Conservation (phyloP, 805 yeast genomes). For the Scheffersomyces amazonensis region DNA sequence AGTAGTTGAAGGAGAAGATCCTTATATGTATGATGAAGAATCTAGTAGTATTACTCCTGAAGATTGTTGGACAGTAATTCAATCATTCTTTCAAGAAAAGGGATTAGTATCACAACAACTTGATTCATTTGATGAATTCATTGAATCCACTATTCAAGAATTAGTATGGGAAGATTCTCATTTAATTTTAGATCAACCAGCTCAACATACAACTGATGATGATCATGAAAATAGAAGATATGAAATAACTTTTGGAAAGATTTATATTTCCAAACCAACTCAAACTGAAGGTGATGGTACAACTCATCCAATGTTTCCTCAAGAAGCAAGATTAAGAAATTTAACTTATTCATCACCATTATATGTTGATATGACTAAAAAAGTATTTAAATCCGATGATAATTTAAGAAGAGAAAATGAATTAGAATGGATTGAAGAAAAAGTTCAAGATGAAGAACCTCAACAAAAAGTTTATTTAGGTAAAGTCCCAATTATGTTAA, state of each 20-base stretch:
- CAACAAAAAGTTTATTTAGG: slow-evolving; percentile 82
- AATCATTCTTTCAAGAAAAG: slow-evolving; percentile 92
- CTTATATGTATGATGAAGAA: slow-evolving; percentile 69
- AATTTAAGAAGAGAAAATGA: slow-evolving; percentile 45
- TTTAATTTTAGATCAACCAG: slow-evolving; percentile 93
- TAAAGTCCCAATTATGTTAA: slow-evolving; percentile 95
- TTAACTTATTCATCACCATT: slow-evolving; percentile 94
- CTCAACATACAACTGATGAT: slow-evolving; percentile 89
- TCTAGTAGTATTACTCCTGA: slow-evolving; percentile 79
- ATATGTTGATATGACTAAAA: slow-evolving; percentile 92
- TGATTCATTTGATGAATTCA: slow-evolving; percentile 97
- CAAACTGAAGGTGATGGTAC: slow-evolving; percentile 99
- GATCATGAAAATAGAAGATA: slow-evolving; percentile 90
- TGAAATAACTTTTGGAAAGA: slow-evolving; percentile 97
- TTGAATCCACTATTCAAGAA: slow-evolving; percentile 94
- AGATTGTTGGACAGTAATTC: slow-evolving; percentile 98
- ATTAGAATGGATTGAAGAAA: slow-evolving; percentile 52
- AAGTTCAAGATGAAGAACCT: slow-evolving; percentile 54
- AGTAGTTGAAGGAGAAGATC: too few species aligned
- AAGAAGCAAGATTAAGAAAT: slow-evolving; percentile 95
- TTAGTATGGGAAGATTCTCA: slow-evolving; percentile 94
- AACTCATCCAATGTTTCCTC: slow-evolving; percentile 98
- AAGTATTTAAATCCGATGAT: slow-evolving; percentile 81
- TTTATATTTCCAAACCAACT: slow-evolving; percentile 92
- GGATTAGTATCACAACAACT: slow-evolving; percentile 97